A percentile compares a stretch with the other conserved stretches of the same genome.
phyloP scores from a whole-genome alignment of 202 grass and related monocot genomes.

The Brachypodium distachyon region DNA sequence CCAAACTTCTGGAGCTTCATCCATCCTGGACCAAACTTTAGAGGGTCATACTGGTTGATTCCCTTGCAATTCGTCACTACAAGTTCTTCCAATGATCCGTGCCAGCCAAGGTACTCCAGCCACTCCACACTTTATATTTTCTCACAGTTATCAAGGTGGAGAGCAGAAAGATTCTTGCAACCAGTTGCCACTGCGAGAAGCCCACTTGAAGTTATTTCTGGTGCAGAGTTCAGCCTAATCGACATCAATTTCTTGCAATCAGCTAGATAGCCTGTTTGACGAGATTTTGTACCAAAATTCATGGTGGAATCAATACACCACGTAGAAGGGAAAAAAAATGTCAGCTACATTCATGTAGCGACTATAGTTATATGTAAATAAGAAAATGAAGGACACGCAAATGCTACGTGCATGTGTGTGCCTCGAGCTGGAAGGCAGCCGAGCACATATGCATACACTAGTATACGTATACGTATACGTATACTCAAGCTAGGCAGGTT shows the following conservation, averaged over 20 bases:
- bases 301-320: too few species aligned
- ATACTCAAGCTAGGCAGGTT: too few species aligned
- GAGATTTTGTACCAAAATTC: too few species aligned
- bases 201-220: conserved; percentile 31
- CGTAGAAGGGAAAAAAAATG: too few species aligned
- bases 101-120: conserved; percentile 35
- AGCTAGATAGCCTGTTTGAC: too few species aligned
- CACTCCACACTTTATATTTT: conserved; percentile 34
- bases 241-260: conserved; percentile 14
- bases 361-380: too few species aligned
- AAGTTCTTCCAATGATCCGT: neutral
- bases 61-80: conserved; percentile 31
- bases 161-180: conserved; percentile 43
- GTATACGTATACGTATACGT: too few species aligned
- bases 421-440: too few species aligned
- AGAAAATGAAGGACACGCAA: too few species aligned
- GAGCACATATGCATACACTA: too few species aligned
- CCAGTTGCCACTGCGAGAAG: conserved; percentile 45
- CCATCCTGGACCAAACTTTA: conserved; percentile 18
- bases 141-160: conserved; percentile 45
- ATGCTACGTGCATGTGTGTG: too few species aligned
- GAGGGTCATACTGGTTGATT: conserved; percentile 42
- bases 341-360: too few species aligned
- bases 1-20: conserved; percentile 31
- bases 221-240: conserved; percentile 42